Evolutionary conservation across 2,329 filamentous ascomycete genomes (phyloP).

Genomic region (Macrophomina pseudophaseolina): DNA sequence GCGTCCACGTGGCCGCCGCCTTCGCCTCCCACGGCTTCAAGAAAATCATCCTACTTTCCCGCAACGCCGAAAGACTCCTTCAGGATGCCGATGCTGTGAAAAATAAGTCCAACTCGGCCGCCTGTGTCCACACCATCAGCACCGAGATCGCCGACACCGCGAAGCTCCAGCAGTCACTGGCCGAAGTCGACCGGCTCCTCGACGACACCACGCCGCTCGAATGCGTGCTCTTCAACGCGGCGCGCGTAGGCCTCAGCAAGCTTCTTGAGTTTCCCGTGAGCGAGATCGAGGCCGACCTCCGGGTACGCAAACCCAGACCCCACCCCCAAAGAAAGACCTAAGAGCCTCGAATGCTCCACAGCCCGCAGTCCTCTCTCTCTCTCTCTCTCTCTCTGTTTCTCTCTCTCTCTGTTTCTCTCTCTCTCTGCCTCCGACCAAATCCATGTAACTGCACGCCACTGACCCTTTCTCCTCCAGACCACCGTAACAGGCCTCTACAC

Average conservation of each 20-base stretch:
- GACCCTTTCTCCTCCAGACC: constrained; percentile 38
- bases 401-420: too few relatives aligned
- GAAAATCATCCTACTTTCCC: constrained; percentile 56
- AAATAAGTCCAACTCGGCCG: constrained; percentile 31
- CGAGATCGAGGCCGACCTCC: constrained; percentile 57
- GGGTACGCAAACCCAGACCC: constrained; percentile 40
- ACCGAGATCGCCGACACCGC: constrained; percentile 52
- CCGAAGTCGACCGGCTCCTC: constrained; percentile 50
- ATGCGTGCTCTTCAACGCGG: constrained; percentile 60
- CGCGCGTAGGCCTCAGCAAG: constrained; percentile 51
- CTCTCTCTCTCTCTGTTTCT: too few relatives aligned
- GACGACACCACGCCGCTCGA: constrained; percentile 40
- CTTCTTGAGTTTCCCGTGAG: constrained; percentile 50
- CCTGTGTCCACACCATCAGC: constrained; percentile 50
- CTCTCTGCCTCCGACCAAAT: too few relatives aligned
- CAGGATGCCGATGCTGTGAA: constrained; percentile 42
- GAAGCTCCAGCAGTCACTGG: constrained; percentile 46
- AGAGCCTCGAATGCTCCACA: too few relatives aligned
- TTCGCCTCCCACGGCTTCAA: constrained; percentile 53
- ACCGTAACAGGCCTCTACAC: constrained; percentile 56
- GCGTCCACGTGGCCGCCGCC: constrained; percentile 46
- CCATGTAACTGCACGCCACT: too few relatives aligned
- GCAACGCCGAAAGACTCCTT: constrained; percentile 49
- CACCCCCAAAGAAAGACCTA: too few relatives aligned
- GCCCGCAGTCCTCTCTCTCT: too few relatives aligned